These are phyloP conservation scores for Coniferiporia sulphurascens DNA, from an alignment of 1,284 basidiomycete species.

Conservation along the genomic window DNA sequence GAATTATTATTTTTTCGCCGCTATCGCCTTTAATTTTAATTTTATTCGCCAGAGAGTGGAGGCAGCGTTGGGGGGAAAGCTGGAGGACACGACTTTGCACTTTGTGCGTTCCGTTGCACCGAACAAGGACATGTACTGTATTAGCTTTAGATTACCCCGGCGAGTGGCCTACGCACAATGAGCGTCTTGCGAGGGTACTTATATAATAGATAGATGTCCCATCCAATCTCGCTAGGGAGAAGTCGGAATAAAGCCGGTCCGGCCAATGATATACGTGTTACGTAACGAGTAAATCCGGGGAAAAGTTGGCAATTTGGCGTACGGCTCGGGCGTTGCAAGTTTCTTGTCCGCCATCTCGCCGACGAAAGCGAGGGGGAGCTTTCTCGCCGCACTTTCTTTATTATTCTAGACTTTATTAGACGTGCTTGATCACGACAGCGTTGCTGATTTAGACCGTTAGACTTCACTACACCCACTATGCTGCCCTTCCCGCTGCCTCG, in stretches of 20 bases:
- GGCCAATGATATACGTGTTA: not conserved
- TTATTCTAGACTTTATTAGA: constrained; percentile 6
- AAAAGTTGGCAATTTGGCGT: not conserved
- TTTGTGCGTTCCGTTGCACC: constrained; percentile 92
- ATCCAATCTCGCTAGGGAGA: no score
- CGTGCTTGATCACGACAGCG: constrained; percentile 1
- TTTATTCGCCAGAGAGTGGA: constrained; percentile 62
- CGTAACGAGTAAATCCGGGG: not conserved
- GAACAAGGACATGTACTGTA: constrained; percentile 98
- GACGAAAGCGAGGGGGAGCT: not conserved
- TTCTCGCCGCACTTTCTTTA: not conserved
- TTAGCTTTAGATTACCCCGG: constrained; percentile 82
- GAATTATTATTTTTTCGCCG: constrained; percentile 3
- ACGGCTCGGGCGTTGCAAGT: not conserved
- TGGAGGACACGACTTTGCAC: constrained; percentile 61
- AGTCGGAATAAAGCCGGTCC: not conserved
- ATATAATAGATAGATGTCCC: no score
- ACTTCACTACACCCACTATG: constrained; percentile 11
- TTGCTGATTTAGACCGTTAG: constrained; percentile 1
- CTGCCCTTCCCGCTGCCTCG: constrained; percentile 30
- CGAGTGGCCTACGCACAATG: constrained; percentile 42
- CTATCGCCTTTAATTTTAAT: not conserved
- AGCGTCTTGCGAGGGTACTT: not conserved
- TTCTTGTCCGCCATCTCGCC: not conserved
- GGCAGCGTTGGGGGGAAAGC: constrained; percentile 52